Evolutionary conservation across 2,329 filamentous ascomycete genomes (phyloP), one percentile per base, ranked within the genome.

Genomic region (Monilinia fructigena): DNA sequence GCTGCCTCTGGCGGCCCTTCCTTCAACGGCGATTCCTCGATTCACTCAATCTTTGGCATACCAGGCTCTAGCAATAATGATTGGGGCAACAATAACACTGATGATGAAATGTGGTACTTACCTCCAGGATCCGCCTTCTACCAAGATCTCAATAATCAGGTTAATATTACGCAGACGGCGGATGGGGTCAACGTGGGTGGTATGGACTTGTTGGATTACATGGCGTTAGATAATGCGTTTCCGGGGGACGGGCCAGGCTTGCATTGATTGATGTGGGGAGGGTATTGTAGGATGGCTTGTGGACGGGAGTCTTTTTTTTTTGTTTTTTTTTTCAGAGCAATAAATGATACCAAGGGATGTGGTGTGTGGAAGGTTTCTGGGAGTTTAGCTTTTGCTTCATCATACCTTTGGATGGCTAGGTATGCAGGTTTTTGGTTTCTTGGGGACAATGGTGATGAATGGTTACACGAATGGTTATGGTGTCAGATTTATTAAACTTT

Each of bases 101-200:
- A 55, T 5, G 68, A 68, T 23, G 85, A 88, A 72, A 86, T 89
- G 83, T 89, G 86, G 86, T 89, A 89, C 73, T 79, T 89, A 0
- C 86, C 86, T 0, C 81, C 86, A 0, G 86, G 86, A 0, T 80
- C 86, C 2, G 86, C 85, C 5, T 86, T 89, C 67, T 89, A 87
- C 76, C 85, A 88, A 72, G 88, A 87, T 73, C 81, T 88, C 72
- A 88, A 86, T 73, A 85, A 86, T 69, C 81, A 82, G 45, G 81
- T 81, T 8, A 61, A 61, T 26, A 85, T 89, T 12, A 85, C 85
- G 54, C 88, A 89, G 84, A 89, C 86, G 3, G 85, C 86, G 11
- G 86, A 89, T 70, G 86, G 86, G 38, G 84, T 89, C 60, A 88
- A 88, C 71, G 84, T 89, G 2, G 86, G 86, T 12, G 87, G 87